Conservation (phyloP, 495 filamentous ascomycete genomes). For the Echria macrotheca region DNA sequence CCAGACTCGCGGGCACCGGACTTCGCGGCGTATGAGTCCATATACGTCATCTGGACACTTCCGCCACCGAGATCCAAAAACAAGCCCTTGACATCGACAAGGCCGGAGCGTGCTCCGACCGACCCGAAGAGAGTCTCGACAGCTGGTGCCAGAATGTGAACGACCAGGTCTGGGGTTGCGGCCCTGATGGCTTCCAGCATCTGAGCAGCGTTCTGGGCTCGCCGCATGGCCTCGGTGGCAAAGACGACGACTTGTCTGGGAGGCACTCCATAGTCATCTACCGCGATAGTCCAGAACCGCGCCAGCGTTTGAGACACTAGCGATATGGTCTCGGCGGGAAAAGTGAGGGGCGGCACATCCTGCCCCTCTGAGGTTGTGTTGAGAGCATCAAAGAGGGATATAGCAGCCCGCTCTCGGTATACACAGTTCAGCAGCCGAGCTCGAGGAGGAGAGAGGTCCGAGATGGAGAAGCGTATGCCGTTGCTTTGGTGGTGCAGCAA, state of each 20-base stretch:
- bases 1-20: constrained; percentile 44
- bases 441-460: constrained; percentile 63
- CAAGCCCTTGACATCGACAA: constrained; percentile 54
- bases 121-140: constrained; percentile 81
- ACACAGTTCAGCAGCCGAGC: constrained; percentile 69
- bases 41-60: constrained; percentile 85
- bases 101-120: constrained; percentile 73
- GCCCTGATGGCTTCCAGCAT: constrained; percentile 59
- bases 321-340: constrained; percentile 57
- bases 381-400: constrained; percentile 89
- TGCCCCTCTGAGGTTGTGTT: constrained; percentile 29
- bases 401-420: constrained; percentile 69
- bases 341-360: constrained; percentile 44
- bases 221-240: constrained; percentile 84
- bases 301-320: constrained; percentile 58
- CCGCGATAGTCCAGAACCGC: constrained; percentile 70
- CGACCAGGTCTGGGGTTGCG: constrained; percentile 53
- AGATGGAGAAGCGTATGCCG: constrained; percentile 90
- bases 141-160: constrained; percentile 68
- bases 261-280: constrained; percentile 57
- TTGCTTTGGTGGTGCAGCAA: constrained; percentile 57
- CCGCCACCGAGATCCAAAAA: constrained; percentile 89
- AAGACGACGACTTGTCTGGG: constrained; percentile 61
- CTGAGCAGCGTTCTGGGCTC: constrained; percentile 64
- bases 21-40: constrained; percentile 49